Base-by-base conservation (phyloP, 2,329 filamentous ascomycete species). In the Acephala macrosclerotiorum region DNA sequence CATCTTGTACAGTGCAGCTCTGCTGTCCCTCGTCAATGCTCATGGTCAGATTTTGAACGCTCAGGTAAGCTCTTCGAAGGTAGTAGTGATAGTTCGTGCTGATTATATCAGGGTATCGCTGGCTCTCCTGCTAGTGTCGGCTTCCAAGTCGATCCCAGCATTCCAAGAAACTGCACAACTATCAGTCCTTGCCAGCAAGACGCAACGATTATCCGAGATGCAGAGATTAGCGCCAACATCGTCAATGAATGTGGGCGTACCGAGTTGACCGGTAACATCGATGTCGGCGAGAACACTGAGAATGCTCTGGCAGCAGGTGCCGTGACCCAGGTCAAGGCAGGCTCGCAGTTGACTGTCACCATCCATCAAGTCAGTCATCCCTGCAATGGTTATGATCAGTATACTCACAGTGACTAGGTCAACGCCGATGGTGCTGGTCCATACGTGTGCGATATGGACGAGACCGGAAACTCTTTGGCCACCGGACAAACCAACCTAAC, bases 191-290 rank as follows among this genome's bases (percentile, higher is more conserved):
- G 26, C 47, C 61, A 36, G 73, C 85, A 87, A 68, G 88, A 91
- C 65, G 81, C 87, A 8, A 89, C 87, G 60, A 82, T 89, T 72
- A 90, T 91, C 77, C 82, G 83, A 61, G 84, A 88, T 63, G 83
- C 82, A 14, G 81, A 87, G 78, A 83, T 86, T 70, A 68, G 70
- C 9, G 77, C 79, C 64, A 85, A 86, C 71, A 75, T 84, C 11
- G 85, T 86, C 58, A 87, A 86, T 70, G 81, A 85, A 65, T 91
- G 89, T 74, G 89, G 89, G 55, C 83, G 88, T 66, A 91, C 88
- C 8, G 81, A 89, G 74, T 74, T 86, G 57, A 72, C 79, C 61
- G 89, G 89, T 51, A 86, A 84, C 79, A 90, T 91, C 73, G 85
- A 90, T 68, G 80, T 90, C 58, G 83, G 82, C 26, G 82, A 85